Conservation (phyloP, 768 basidiomycete genomes). For the Rhodosporidiobolus sp. region DNA sequence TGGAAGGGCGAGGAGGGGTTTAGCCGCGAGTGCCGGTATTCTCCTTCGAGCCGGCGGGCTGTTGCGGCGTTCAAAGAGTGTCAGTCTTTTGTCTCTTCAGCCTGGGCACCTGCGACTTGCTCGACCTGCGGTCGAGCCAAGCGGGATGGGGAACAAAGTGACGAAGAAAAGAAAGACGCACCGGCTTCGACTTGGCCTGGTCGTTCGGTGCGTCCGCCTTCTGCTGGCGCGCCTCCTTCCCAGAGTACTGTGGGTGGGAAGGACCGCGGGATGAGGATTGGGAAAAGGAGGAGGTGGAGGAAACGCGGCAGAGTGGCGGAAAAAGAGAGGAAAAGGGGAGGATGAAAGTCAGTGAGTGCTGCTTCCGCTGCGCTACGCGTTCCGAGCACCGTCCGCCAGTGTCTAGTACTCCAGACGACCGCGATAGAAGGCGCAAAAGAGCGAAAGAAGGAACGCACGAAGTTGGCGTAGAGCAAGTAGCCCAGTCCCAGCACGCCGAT, state of each 20-base stretch:
- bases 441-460: background rate
- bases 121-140: background rate
- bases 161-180: background rate
- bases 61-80: background rate
- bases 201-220: background rate
- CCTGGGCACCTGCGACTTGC: background rate
- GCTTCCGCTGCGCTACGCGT: too few relatives aligned
- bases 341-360: too few relatives aligned
- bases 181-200: slow-evolving; percentile 2
- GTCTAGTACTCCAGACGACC: too few relatives aligned
- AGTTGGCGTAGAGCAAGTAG: background rate
- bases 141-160: background rate
- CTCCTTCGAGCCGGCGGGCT: slow-evolving; percentile 2
- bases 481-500: too few relatives aligned
- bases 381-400: too few relatives aligned
- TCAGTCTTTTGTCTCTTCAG: too few relatives aligned
- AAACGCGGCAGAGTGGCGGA: background rate
- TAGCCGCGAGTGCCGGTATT: background rate
- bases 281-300: background rate
- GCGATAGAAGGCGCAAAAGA: too few relatives aligned
- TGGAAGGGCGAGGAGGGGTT: background rate
- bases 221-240: background rate
- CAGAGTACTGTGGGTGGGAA: slow-evolving; percentile 1
- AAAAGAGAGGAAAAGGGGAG: too few relatives aligned
- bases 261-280: background rate